Percentiles rank a stretch among this genome's conserved stretches.
These are phyloP conservation scores for Neostapfia colusana DNA, from an alignment of 176 grass and related monocot species.

Conservation along the genomic window DNA sequence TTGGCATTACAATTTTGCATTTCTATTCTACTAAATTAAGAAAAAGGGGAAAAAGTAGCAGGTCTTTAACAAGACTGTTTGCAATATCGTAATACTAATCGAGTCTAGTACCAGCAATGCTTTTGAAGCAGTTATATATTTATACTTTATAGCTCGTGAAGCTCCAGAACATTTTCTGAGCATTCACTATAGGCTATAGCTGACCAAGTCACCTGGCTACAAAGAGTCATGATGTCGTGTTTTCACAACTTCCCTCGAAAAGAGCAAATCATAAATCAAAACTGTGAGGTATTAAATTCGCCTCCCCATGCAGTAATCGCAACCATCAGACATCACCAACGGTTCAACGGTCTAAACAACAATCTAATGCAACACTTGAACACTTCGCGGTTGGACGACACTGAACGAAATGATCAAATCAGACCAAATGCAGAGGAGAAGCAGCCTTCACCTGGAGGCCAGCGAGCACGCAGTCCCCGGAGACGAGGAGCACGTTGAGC, in stretches of 20 bases:
- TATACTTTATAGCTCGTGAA: slow-evolving; percentile 17
- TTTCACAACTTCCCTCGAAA: no score
- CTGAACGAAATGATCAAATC: slow-evolving; percentile 20
- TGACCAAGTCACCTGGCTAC: slow-evolving; percentile 18
- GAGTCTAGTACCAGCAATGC: background rate
- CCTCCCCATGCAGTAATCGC: background rate
- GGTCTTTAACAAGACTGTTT: background rate
- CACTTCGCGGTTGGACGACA: no score
- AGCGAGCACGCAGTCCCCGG: slow-evolving; percentile 81
- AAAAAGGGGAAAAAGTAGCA: no score
- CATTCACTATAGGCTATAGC: slow-evolving; percentile 1
- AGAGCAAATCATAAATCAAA: background rate
- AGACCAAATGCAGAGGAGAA: slow-evolving; percentile 10
- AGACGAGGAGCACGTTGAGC: slow-evolving; percentile 77
- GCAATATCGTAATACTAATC: background rate
- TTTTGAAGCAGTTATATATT: background rate
- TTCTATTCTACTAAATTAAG: background rate
- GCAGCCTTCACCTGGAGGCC: slow-evolving; percentile 72
- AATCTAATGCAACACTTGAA: background rate
- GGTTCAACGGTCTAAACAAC: background rate
- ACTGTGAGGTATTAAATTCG: background rate
- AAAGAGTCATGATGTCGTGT: background rate
- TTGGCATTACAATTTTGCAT: background rate
- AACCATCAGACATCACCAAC: background rate
- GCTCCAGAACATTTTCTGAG: background rate